These are phyloP conservation scores for Lachancea quebecensis DNA, from an alignment of 805 yeast species.

Conservation along the genomic window DNA sequence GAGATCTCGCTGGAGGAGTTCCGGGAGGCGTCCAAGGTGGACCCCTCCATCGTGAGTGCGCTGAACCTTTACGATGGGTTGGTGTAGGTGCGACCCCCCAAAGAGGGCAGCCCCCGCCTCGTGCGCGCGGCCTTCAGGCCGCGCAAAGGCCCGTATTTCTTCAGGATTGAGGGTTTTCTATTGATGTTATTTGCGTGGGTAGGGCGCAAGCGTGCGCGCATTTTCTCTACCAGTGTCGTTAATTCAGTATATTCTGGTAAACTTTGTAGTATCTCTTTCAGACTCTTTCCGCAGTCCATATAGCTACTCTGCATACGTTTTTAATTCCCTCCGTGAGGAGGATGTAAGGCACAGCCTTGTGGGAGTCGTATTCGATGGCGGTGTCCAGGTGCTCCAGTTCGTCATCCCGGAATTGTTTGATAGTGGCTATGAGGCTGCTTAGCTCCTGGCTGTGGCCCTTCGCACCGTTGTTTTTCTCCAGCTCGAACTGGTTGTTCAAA, in stretches of 20 bases:
- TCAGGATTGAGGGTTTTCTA: no score
- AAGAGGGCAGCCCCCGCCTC: no score
- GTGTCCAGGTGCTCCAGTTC: constrained; percentile 93
- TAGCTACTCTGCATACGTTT: constrained; percentile 76
- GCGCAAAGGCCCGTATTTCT: no score
- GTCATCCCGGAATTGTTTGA: constrained; percentile 81
- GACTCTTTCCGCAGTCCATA: constrained; percentile 82
- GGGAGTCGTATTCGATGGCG: constrained; percentile 87
- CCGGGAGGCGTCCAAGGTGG: constrained; percentile 69
- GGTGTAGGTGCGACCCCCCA: constrained; percentile 37
- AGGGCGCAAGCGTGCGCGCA: no score
- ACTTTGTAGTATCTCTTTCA: constrained; percentile 24
- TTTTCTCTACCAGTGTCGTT: neutral
- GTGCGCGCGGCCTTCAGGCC: no score
- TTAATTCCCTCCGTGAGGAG: constrained; percentile 84
- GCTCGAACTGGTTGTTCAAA: constrained; percentile 58
- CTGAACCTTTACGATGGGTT: constrained; percentile 75
- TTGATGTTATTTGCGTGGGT: no score
- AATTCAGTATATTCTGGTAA: neutral
- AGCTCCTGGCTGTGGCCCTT: constrained; percentile 44
- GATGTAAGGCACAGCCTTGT: constrained; percentile 87
- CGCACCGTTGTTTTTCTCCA: constrained; percentile 32
- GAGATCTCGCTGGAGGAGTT: constrained; percentile 79
- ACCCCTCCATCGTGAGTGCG: constrained; percentile 69
- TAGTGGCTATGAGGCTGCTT: constrained; percentile 47